Evolutionary conservation across 2,329 filamentous ascomycete species (phyloP), one percentile per base, ranked within the genome.

Genomic region (Pezicula carpinea): DNA sequence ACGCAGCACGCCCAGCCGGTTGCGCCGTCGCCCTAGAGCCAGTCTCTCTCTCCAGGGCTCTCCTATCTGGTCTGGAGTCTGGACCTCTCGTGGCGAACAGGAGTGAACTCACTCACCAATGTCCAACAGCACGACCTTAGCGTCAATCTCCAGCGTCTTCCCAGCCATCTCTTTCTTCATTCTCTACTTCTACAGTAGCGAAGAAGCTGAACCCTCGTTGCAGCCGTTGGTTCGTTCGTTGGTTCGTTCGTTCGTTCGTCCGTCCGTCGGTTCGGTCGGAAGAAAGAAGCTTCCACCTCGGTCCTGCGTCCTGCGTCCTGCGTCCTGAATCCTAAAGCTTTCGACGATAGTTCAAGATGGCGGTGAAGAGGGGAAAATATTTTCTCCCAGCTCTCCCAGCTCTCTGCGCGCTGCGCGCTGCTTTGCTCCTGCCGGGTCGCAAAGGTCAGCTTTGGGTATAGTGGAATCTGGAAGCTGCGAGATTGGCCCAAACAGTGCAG

Each of bases 51-150:
- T n/a, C n/a, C n/a, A n/a, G n/a, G n/a, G n/a, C n/a, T n/a, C n/a
- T n/a, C 19, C 32, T 10, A 35, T 17, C 29, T 13, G 3, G 14
- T 47, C 34, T 29, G 40, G 48, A 23, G 31, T 33, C 31, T 43
- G 11, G 29, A 34, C 19, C 32, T 32, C 31, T 7, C 14, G 38
- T 40, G 38, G 38, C 38, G n/a, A 29, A 29, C 8, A 5, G 13
- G 10, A 11, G 44, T n/a, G 33, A 44, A 58, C 62, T 53, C 51
- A 58, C 62, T 53, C 51, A 64, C 62, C 62, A 34, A 64, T 63
- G 56, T 64, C 62, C n/a, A 64, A 51, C 22, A 64, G 43, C 21
- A 64, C 52, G 13, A 57, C 56, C 44, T 59, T 43, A 23, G 53
- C 43, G 23, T 42, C 44, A 29, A 49, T 31, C 46, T 21, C 23